Percentiles rank a stretch among this genome's conserved stretches.
phyloP scores from a whole-genome alignment of 352 stramenopile genomes.

The Phytopythium vexans region DNA sequence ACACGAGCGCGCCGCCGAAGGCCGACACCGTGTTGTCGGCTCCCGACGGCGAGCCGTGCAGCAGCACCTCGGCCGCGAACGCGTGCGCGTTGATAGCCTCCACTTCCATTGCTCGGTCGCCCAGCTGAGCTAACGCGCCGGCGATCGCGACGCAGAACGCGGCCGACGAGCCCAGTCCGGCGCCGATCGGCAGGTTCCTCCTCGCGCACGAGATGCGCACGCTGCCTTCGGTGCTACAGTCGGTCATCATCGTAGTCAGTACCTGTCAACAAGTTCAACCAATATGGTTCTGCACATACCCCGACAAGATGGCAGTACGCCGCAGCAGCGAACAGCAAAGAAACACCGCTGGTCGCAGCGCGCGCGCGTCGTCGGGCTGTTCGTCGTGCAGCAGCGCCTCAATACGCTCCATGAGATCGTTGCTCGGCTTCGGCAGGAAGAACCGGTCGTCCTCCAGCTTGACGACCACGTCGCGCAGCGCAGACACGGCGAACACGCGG shows the following conservation, averaged over 20 bases:
- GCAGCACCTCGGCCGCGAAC: constrained; percentile 84
- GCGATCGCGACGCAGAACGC: constrained; percentile 86
- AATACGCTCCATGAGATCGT: constrained; percentile 42
- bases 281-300: constrained; percentile 4
- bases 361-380: constrained; percentile 34
- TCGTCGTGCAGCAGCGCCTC: constrained; percentile 43
- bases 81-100: constrained; percentile 84
- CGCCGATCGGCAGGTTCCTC: constrained; percentile 73
- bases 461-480: constrained; percentile 30
- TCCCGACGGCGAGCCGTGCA: constrained; percentile 89
- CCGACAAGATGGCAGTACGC: constrained; percentile 13
- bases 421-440: constrained; percentile 47
- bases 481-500: constrained; percentile 27
- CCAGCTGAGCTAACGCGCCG: constrained; percentile 46
- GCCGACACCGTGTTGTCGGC: constrained; percentile 91
- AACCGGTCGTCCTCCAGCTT: constrained; percentile 31
- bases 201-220: constrained; percentile 48
- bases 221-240: constrained; percentile 15
- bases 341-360: constrained; percentile 53
- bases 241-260: no score
- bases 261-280: not conserved
- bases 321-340: constrained; percentile 57
- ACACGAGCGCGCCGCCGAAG: constrained; percentile 85
- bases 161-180: constrained; percentile 90
- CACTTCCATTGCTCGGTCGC: constrained; percentile 18